phyloP scores from a whole-genome alignment of 2,329 filamentous ascomycete species.

The Aureobasidium uvarum region DNA sequence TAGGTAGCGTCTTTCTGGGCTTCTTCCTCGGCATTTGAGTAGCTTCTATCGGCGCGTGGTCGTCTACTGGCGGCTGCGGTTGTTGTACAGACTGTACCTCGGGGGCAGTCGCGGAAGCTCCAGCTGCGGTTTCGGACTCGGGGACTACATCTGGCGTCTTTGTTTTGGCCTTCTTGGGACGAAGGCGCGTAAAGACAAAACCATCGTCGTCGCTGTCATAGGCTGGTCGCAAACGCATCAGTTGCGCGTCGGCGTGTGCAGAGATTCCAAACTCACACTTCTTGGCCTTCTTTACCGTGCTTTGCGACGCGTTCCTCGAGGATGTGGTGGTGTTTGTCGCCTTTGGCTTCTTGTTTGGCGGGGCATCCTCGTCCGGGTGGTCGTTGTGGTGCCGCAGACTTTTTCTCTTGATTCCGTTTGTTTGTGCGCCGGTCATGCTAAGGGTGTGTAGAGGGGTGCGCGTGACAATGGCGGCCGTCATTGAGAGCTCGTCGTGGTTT shows the following conservation, averaged over 20 bases:
- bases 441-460: conserved; percentile 48
- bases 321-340: conserved; percentile 39
- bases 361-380: conserved; percentile 44
- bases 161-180: conserved; percentile 36
- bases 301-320: conserved; percentile 39
- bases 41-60: conserved; percentile 7
- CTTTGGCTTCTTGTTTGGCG: conserved; percentile 45
- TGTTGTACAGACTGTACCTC: conserved; percentile 28
- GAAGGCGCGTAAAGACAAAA: conserved; percentile 49
- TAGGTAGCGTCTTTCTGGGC: conserved; percentile 37
- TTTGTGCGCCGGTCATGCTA: conserved; percentile 50
- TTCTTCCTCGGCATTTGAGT: conserved; percentile 34
- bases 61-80: conserved; percentile 32
- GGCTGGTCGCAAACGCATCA: conserved; percentile 29
- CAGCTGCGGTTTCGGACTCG: conserved; percentile 20
- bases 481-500: conserved; percentile 14
- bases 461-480: conserved; percentile 35
- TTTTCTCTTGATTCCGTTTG: conserved; percentile 41
- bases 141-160: conserved; percentile 36
- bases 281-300: conserved; percentile 30
- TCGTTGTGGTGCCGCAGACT: conserved; percentile 49
- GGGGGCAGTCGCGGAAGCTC: conserved; percentile 20
- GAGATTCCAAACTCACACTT: conserved; percentile 25
- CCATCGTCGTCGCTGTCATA: conserved; percentile 51
- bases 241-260: neutral